Evolutionary conservation across 805 yeast species (phyloP).

Genomic region (Nakazawaea sp.): DNA sequence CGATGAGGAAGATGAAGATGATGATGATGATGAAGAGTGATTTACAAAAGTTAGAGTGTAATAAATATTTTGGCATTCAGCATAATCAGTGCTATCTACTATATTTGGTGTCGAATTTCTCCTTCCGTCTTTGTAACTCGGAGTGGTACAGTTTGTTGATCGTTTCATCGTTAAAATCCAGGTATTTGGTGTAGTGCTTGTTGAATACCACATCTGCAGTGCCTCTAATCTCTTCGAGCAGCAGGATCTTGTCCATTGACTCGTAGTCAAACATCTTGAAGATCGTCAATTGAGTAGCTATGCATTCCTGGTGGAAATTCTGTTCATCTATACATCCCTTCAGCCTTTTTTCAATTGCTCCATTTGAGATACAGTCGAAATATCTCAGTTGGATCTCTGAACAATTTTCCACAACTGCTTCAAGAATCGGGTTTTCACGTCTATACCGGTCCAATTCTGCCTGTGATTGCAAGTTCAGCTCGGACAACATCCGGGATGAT

Average conservation of each 20-base stretch:
- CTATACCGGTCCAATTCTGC: constrained; percentile 21
- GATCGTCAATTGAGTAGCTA: constrained; percentile 23
- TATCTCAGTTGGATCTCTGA: constrained; percentile 24
- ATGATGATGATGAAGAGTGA: constrained; percentile 33
- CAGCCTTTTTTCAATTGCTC: constrained; percentile 6
- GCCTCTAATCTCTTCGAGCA: constrained; percentile 20
- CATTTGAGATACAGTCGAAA: constrained; percentile 17
- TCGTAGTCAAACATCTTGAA: constrained; percentile 25
- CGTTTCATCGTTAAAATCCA: constrained; percentile 20
- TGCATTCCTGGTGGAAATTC: constrained; percentile 24
- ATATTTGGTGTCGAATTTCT: constrained; percentile 7
- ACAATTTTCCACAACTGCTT: constrained; percentile 25
- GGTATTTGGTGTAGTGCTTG: constrained; percentile 17
- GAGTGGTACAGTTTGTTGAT: constrained; percentile 17
- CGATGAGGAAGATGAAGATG: constrained; percentile 58
- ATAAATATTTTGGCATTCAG: too few species aligned
- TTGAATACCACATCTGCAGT: constrained; percentile 23
- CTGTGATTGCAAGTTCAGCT: constrained; percentile 12
- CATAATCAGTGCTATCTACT: too few species aligned
- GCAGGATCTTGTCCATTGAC: constrained; percentile 19
- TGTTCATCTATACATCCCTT: constrained; percentile 15
- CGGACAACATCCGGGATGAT: constrained; percentile 1
- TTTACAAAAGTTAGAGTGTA: too few species aligned
- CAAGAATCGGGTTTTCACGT: constrained; percentile 19
- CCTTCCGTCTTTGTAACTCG: constrained; percentile 22